Conservation (phyloP, 2,329 filamentous ascomycete species). For the Colletotrichum echinochloae region DNA sequence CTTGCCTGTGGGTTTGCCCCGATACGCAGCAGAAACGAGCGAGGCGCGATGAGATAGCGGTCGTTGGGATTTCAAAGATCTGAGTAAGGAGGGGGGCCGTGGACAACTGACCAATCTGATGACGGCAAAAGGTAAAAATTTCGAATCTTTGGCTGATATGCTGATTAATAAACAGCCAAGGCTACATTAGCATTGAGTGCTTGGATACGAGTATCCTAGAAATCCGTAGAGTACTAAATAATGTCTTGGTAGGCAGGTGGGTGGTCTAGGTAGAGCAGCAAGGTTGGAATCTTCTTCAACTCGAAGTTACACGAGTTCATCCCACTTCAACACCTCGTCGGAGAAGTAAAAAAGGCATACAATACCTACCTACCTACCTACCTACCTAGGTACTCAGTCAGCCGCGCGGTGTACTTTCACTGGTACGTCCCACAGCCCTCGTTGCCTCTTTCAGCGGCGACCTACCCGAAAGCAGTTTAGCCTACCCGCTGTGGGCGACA, state of each 20-base stretch:
- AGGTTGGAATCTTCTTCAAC: neutral
- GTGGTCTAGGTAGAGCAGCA: neutral
- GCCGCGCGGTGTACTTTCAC: slow-evolving; percentile 32
- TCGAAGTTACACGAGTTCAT: neutral
- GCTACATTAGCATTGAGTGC: neutral
- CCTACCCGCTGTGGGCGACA: slow-evolving; percentile 32
- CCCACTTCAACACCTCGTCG: neutral
- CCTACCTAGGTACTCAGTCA: too few relatives aligned
- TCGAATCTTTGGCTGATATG: neutral
- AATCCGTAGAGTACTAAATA: neutral
- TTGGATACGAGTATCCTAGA: neutral
- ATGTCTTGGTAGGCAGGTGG: too few relatives aligned
- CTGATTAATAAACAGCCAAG: neutral
- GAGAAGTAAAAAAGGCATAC: neutral
- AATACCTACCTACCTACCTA: too few relatives aligned
- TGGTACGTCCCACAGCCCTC: neutral
- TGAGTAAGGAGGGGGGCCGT: slow-evolving; percentile 27
- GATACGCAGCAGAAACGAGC: neutral
- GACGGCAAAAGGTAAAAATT: slow-evolving; percentile 13
- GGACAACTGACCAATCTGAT: slow-evolving; percentile 16
- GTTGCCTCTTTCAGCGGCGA: neutral
- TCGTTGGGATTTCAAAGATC: slow-evolving; percentile 23
- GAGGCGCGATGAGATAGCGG: neutral
- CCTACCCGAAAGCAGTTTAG: slow-evolving; percentile 27
- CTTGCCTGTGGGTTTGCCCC: neutral